These are phyloP conservation scores for Neurospora sp. DNA, from an alignment of 495 filamentous ascomycete genomes.

Conservation along the genomic window DNA sequence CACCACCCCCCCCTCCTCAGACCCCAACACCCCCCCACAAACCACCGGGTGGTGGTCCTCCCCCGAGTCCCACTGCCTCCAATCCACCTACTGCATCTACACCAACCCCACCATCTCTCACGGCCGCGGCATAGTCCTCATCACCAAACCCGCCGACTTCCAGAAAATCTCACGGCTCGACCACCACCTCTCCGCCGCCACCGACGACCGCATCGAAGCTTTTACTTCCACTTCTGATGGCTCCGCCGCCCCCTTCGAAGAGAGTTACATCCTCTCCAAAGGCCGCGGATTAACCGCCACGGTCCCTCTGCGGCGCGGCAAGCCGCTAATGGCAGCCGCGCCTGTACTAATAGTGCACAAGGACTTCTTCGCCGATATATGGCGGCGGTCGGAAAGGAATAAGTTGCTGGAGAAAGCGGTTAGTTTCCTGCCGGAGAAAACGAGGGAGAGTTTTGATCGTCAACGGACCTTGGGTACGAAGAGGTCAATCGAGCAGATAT, in stretches of 20 bases:
- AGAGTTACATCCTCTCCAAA: slow-evolving; percentile 16
- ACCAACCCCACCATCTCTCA: slow-evolving; percentile 19
- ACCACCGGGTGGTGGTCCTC: slow-evolving; percentile 18
- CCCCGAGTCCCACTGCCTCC: slow-evolving; percentile 15
- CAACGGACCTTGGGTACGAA: slow-evolving; percentile 7
- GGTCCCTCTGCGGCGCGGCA: slow-evolving; percentile 15
- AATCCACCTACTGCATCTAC: slow-evolving; percentile 22
- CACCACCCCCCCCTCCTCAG: not conserved
- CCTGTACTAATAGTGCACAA: slow-evolving; percentile 25
- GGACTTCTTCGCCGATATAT: slow-evolving; percentile 16
- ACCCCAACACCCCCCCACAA: slow-evolving; percentile 2
- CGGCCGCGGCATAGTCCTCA: slow-evolving; percentile 18
- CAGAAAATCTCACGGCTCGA: slow-evolving; percentile 16
- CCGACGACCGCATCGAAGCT: slow-evolving; percentile 13
- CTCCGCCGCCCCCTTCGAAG: not conserved
- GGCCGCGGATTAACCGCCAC: slow-evolving; percentile 19
- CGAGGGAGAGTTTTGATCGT: slow-evolving; percentile 9
- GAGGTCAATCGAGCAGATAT: slow-evolving; percentile 16
- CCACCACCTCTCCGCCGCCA: slow-evolving; percentile 13
- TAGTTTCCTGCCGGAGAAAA: not conserved
- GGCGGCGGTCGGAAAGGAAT: slow-evolving; percentile 12
- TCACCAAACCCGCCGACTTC: slow-evolving; percentile 17
- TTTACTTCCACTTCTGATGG: too few relatives aligned
- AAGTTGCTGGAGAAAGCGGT: slow-evolving; percentile 22
- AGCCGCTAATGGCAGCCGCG: not conserved